A percentile compares a stretch with the other conserved stretches of the same genome.
Conservation (phyloP, 2,329 filamentous ascomycete genomes). For the Aspergillus pseudotamarii region DNA sequence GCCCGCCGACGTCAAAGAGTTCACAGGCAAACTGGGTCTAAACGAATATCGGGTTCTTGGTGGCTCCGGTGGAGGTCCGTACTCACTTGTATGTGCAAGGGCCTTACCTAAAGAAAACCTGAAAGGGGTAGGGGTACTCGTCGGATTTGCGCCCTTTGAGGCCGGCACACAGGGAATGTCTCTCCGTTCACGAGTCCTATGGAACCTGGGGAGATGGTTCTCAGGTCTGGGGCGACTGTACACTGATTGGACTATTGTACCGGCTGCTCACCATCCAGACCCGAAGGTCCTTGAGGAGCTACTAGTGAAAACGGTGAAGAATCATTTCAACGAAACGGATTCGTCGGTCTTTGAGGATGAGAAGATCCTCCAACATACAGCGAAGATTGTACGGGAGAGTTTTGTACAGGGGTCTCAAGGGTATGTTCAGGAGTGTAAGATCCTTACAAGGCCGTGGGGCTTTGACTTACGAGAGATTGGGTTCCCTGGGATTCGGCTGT, state of each 20-base stretch:
- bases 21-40: slow-evolving; percentile 46
- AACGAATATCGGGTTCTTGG: slow-evolving; percentile 48
- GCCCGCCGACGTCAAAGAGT: slow-evolving; percentile 45
- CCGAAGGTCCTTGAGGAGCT: not conserved
- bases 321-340: not conserved
- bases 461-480: not conserved
- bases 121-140: not conserved
- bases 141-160: not conserved
- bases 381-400: not conserved
- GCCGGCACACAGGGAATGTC: not conserved
- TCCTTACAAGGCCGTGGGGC: not conserved
- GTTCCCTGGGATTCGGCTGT: not conserved
- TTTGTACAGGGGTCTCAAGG: not conserved
- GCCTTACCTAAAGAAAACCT: slow-evolving; percentile 30
- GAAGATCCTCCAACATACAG: not conserved
- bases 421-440: not conserved
- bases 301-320: not conserved
- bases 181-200: not conserved
- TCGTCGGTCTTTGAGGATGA: not conserved
- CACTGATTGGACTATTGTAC: not conserved
- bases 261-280: not conserved
- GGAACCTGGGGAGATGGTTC: not conserved
- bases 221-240: not conserved
- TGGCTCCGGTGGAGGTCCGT: slow-evolving; percentile 52
- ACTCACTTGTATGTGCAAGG: slow-evolving; percentile 50